A percentile compares a stretch with the other conserved stretches of the same genome.
Conservation (phyloP, 2,329 filamentous ascomycete genomes). For the Fusarium chlamydosporum region DNA sequence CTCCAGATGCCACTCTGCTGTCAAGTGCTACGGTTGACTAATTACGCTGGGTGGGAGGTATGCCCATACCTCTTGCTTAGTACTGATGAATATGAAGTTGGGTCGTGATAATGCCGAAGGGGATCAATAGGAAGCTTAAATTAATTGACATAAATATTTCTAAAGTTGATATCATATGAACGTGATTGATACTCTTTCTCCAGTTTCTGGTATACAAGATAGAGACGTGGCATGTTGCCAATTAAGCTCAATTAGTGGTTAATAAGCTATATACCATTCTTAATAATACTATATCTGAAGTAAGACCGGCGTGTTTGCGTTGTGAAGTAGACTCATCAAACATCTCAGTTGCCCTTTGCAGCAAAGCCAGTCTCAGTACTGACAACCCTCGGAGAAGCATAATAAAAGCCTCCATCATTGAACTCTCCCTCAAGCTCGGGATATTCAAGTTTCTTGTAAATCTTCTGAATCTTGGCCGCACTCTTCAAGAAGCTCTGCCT, state of each 20-base stretch:
- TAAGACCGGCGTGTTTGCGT: too few relatives aligned
- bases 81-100: too few relatives aligned
- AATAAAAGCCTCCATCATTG: constrained; percentile 20
- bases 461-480: constrained; percentile 53
- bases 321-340: not conserved
- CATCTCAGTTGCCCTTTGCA: not conserved
- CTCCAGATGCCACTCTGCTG: too few relatives aligned
- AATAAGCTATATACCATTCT: not conserved
- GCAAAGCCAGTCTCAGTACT: constrained; percentile 8
- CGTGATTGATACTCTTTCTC: too few relatives aligned
- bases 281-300: not conserved
- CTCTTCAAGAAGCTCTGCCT: constrained; percentile 54
- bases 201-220: too few relatives aligned
- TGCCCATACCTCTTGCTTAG: too few relatives aligned
- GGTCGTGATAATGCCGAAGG: too few relatives aligned
- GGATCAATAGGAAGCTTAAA: too few relatives aligned
- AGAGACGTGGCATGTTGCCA: not conserved
- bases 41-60: too few relatives aligned
- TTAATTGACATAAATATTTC: too few relatives aligned
- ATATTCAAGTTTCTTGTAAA: constrained; percentile 45
- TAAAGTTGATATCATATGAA: too few relatives aligned
- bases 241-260: not conserved
- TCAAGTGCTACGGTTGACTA: too few relatives aligned
- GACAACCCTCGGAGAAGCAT: not conserved
- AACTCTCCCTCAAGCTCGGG: constrained; percentile 50